Evolutionary conservation across 2,329 filamentous ascomycete genomes (phyloP), one percentile per base, ranked within the genome.

Genomic region (Teratosphaeria pseudoeucalypti): DNA sequence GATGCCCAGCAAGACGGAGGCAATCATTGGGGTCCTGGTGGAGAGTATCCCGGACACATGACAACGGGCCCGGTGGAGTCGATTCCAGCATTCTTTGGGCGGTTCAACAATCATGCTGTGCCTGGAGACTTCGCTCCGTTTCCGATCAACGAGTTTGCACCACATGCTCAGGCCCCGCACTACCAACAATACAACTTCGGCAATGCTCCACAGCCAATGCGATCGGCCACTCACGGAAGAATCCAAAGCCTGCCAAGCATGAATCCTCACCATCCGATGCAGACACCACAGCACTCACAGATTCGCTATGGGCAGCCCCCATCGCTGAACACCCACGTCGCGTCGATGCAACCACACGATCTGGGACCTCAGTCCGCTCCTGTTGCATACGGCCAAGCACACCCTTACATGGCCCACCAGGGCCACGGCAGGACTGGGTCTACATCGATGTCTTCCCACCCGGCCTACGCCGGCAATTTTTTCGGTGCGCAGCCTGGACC

Each of bases 191-290:
- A 56, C 49, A 32, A 43, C 10, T 62, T 53, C 29, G 16, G 34
- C 34, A 23, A 52, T n/a, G 19, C 26, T 19, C n/a, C 19, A 37
- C 60, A 58, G 39, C 58, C 58, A 23, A 34, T 60, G 52, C 61
- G 63, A 55, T 64, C 64, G 19, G 58, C 62, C 53, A 65, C 63
- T 6, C 65, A 65, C 53, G 62, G 62, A 6, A 57, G 64, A 11
- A 56, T 64, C 12, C 62, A 64, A 16, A 32, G 47, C 27, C 26
- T 54, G 16, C 57, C 26, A 5, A 52, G 32, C 56, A 39, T 14
- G 27, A 53, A 54, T 16, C 47, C 54, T 52, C 56, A 12, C 10
- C 26, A 37, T 57, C 26, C 43, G n/a, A 16, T 23, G 29, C 52
- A 23, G 11, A 53, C 32, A 54, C 43, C 32, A 32, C 53, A 32